Base-by-base conservation (phyloP, 2,329 filamentous ascomycete genomes). In the Stagonosporopsis tanaceti region DNA sequence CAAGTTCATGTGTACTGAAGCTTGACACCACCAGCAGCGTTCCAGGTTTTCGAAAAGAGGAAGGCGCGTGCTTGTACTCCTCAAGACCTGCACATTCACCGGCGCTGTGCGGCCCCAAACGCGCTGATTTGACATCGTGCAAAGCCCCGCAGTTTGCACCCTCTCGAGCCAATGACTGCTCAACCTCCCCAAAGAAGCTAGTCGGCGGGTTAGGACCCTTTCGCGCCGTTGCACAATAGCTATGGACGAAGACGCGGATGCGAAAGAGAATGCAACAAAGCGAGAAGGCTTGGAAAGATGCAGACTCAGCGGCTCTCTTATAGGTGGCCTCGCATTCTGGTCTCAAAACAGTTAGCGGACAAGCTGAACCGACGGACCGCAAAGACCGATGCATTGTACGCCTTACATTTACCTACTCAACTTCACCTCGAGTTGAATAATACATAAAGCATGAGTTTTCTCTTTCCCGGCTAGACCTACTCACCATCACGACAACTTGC, bases 1-100 rank as follows among this genome's bases (percentile, higher is more conserved):
- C 15, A 34, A 50, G 39, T 34, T 42, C n/a, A 24, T 37, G 37
- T 22, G 11, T 6, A 11, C 11, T 7, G n/a, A 41, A 53, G 42
- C 51, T 53, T 44, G 38, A 38, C n/a, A 28, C 7, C 9, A 47
- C 28, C 20, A 27, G 24, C 27, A 28, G 51, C 44, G 51, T 30
- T 24, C 38, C 24, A 22, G 30, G 4, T 42, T 47, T 4, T 44
- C 38, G 37, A 12, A 37, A 42, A n/a, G 8, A 28, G 44, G 6
- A 47, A 48, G n/a, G 51, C 12, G 44, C 24, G 12, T 28, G 38
- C 37, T 38, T 41, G 17, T 37, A 11, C 15, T 7, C 25, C 32
- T 14, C 17, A 28, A 30, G 17, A 12, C 17, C 20, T 25, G 44
- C 22, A 24, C 32, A n/a, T 37, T 30, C 14, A 35, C 22, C 8